A percentile compares a stretch with the other conserved stretches of the same genome.
These are phyloP conservation scores for Ilex paraguariensis DNA, from an alignment of 305 asterid species.

Conservation along the genomic window DNA sequence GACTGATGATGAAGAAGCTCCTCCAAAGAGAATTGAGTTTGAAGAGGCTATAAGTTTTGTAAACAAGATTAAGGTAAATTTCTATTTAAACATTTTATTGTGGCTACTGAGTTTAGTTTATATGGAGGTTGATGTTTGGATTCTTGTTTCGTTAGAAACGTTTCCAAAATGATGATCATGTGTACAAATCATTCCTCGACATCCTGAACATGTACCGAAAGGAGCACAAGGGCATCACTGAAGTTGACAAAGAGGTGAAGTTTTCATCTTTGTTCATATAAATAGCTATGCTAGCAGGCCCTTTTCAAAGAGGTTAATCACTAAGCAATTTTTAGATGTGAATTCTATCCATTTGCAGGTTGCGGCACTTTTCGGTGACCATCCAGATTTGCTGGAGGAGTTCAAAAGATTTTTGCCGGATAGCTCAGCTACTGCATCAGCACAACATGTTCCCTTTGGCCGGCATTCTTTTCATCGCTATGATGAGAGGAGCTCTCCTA, in stretches of 20 bases:
- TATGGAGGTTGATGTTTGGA: no score
- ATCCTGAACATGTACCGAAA: conserved; percentile 6
- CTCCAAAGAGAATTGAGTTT: conserved; percentile 7
- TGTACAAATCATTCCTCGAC: conserved; percentile 6
- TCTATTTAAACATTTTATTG: no score
- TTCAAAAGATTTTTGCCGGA: conserved; percentile 63
- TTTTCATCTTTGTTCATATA: background rate
- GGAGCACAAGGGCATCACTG: conserved; percentile 6
- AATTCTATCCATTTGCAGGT: conserved; percentile 27
- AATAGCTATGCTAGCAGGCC: no score
- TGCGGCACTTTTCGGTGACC: conserved; percentile 34
- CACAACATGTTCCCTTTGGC: conserved; percentile 32
- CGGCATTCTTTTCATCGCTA: conserved; percentile 12
- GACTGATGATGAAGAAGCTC: conserved; percentile 2
- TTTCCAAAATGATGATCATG: conserved; percentile 11
- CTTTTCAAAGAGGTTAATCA: no score
- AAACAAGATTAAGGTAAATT: conserved; percentile 4
- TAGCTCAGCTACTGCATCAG: conserved; percentile 37
- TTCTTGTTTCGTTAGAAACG: background rate
- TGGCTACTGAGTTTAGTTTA: no score
- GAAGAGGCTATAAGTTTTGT: conserved; percentile 9
- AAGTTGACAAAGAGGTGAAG: conserved; percentile 1
- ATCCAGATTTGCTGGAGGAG: conserved; percentile 57
- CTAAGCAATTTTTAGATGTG: background rate
- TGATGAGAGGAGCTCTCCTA: conserved; percentile 19